phyloP scores from a whole-genome alignment of 768 basidiomycete genomes.

The Coprinopsis marcescibilis region DNA sequence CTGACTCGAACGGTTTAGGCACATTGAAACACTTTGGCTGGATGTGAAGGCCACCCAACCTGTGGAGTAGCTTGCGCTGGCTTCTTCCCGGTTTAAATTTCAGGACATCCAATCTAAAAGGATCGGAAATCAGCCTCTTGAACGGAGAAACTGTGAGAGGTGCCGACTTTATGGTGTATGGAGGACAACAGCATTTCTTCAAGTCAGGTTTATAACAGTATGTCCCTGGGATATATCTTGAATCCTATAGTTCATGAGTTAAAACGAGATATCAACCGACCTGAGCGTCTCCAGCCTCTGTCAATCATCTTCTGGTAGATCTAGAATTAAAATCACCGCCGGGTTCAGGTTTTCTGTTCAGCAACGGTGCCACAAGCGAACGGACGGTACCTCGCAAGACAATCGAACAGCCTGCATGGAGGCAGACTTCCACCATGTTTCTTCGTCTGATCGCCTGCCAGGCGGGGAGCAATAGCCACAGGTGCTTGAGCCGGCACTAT shows the following conservation, averaged over 20 bases:
- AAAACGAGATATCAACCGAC: conserved; percentile 20
- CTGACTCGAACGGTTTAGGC: conserved; percentile 27
- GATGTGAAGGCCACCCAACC: conserved; percentile 32
- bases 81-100: conserved; percentile 66
- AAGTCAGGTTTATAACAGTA: conserved; percentile 90
- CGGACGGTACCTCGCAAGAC: conserved; percentile 41
- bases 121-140: conserved; percentile 3
- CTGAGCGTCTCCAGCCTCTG: conserved; percentile 80
- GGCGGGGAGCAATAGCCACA: conserved; percentile 68
- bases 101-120: conserved; percentile 61
- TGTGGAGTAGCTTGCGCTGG: conserved; percentile 68
- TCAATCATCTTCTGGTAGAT: conserved; percentile 80
- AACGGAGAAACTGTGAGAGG: conserved; percentile 1
- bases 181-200: conserved; percentile 80
- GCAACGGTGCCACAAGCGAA: not conserved
- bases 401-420: conserved; percentile 45
- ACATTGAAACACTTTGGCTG: not conserved
- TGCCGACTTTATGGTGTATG: conserved; percentile 85
- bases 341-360: not conserved
- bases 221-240: conserved; percentile 30
- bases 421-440: conserved; percentile 43
- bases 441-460: conserved; percentile 36
- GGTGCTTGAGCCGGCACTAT: conserved; percentile 29
- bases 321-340: conserved; percentile 33
- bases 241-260: not conserved